phyloP scores from a whole-genome alignment of 78 protist genomes.

The Speleostelium caveatum region DNA sequence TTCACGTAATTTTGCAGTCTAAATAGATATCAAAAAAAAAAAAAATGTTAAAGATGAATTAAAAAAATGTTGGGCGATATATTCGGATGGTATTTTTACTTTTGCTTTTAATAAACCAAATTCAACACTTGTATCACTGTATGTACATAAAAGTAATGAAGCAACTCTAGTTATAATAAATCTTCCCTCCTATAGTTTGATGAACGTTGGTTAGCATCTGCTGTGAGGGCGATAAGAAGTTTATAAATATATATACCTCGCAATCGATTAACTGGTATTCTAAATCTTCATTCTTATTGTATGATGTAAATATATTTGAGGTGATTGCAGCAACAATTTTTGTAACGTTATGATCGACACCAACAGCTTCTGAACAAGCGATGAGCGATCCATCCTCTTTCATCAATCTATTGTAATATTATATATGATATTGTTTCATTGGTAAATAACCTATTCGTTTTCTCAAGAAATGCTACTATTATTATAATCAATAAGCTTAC shows the following conservation, averaged over 20 bases:
- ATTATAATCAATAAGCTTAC: conserved; percentile 2
- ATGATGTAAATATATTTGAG: conserved; percentile 53
- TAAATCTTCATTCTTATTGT: conserved; percentile 33
- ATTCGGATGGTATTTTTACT: neutral
- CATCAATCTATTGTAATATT: conserved; percentile 50
- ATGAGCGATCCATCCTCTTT: conserved; percentile 79
- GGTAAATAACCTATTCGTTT: too few relatives aligned
- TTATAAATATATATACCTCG: conserved; percentile 15
- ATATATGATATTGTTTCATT: too few relatives aligned
- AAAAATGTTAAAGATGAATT: neutral
- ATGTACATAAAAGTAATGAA: conserved; percentile 49
- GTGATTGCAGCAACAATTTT: conserved; percentile 74
- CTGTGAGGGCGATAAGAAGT: neutral
- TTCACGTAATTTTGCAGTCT: conserved; percentile 64
- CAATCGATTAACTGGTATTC: conserved; percentile 70
- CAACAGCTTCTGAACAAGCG: conserved; percentile 57
- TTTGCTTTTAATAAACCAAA: conserved; percentile 69
- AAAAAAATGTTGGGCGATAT: neutral
- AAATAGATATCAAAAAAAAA: neutral
- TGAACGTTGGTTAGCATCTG: too few relatives aligned
- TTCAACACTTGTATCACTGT: conserved; percentile 42
- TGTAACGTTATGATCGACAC: conserved; percentile 34
- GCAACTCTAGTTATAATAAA: conserved; percentile 66
- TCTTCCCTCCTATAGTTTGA: conserved; percentile 34
- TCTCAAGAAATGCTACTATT: neutral